A percentile compares a stretch with the other conserved stretches of the same genome.
Evolutionary conservation across 2,329 filamentous ascomycete species (phyloP).

Genomic region (Lithohypha guttulata): DNA sequence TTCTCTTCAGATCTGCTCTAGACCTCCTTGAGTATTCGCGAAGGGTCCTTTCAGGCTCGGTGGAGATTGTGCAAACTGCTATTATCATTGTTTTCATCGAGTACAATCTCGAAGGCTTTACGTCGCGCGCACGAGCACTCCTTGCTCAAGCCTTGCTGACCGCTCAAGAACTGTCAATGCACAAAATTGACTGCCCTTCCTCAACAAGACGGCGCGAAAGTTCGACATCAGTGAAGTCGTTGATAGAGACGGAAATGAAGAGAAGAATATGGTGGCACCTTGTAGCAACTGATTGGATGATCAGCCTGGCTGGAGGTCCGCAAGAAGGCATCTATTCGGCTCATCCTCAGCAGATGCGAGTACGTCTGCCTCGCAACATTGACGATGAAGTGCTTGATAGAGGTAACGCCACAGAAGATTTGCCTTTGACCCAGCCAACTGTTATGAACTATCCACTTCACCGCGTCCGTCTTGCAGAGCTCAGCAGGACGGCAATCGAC

Average conservation of each 20-base stretch:
- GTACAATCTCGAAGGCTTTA: constrained; percentile 17
- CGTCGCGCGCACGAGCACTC: constrained; percentile 12
- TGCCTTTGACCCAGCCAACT: constrained; percentile 30
- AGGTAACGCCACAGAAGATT: constrained; percentile 14
- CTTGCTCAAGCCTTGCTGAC: constrained; percentile 10
- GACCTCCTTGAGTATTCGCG: constrained; percentile 15
- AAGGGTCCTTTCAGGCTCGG: constrained; percentile 6
- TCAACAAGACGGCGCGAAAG: constrained; percentile 13
- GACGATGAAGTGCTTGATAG: constrained; percentile 29
- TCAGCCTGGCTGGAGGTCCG: constrained; percentile 33
- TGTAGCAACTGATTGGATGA: constrained; percentile 33
- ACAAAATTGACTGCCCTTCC: constrained; percentile 25
- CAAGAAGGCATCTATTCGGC: constrained; percentile 36
- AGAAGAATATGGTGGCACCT: constrained; percentile 37
- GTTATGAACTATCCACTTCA: constrained; percentile 37
- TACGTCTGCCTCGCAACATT: constrained; percentile 33
- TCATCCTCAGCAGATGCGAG: constrained; percentile 32
- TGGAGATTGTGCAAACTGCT: constrained; percentile 15
- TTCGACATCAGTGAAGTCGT: constrained; percentile 12
- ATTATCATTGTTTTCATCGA: constrained; percentile 17
- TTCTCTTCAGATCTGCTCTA: constrained; percentile 14
- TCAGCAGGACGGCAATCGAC: constrained; percentile 34
- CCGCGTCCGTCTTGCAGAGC: constrained; percentile 31
- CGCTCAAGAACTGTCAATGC: constrained; percentile 28
- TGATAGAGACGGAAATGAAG: constrained; percentile 28